phyloP scores from a whole-genome alignment of 257 asterid species.

The Agastache rugosa region DNA sequence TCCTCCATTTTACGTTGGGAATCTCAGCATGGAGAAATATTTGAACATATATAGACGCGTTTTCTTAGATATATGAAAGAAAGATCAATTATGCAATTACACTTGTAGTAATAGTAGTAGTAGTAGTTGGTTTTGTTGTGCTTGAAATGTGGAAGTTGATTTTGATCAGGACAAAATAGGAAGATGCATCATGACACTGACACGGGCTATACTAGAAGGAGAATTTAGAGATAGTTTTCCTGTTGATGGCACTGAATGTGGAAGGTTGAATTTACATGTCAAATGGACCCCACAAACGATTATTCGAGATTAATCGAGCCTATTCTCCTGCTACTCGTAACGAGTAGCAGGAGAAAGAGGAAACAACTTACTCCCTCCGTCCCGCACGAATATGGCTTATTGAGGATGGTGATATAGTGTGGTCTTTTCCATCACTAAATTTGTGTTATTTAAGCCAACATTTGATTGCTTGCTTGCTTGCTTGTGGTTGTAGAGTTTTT shows the following conservation, averaged over 20 bases:
- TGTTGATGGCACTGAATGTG: slow-evolving; percentile 59
- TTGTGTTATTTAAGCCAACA: neutral
- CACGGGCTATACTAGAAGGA: slow-evolving; percentile 73
- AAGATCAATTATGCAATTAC: neutral
- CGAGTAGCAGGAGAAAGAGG: neutral
- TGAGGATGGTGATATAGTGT: neutral
- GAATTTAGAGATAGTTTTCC: slow-evolving; percentile 60
- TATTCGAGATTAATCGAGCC: slow-evolving; percentile 50
- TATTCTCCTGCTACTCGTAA: neutral
- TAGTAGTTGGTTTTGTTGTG: neutral
- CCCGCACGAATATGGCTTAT: too few relatives aligned
- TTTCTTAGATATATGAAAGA: too few relatives aligned
- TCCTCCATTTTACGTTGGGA: too few relatives aligned
- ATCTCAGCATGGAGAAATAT: too few relatives aligned
- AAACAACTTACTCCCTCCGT: too few relatives aligned
- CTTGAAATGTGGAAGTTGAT: neutral
- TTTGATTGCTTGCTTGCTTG: too few relatives aligned
- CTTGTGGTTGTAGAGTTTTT: too few relatives aligned
- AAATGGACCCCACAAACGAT: slow-evolving; percentile 81
- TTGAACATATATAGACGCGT: neutral
- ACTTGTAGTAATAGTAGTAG: neutral
- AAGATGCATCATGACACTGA: slow-evolving; percentile 85
- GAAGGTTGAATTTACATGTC: slow-evolving; percentile 60
- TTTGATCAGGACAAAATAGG: slow-evolving; percentile 82
- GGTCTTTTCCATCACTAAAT: neutral